Evolutionary conservation across 768 basidiomycete genomes (phyloP), one percentile per base, ranked within the genome.

Genomic region (Rhodotorula babjevae): DNA sequence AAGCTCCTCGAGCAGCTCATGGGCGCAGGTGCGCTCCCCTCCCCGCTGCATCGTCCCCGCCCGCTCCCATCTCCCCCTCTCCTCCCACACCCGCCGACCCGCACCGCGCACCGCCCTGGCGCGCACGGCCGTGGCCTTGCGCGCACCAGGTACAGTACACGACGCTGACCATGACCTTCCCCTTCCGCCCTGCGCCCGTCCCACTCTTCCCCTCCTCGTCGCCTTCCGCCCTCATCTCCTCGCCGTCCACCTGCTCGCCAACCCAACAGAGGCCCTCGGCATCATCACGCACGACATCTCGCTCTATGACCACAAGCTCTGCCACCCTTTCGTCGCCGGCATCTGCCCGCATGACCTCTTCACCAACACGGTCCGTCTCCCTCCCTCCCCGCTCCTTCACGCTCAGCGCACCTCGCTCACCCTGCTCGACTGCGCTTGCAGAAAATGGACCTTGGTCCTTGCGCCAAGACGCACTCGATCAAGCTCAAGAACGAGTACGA

Each of bases 391-490:
- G 4, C 36, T 36, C 36, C 36, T 9, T 36, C 36, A 5, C 14
- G n/a, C 15, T 23, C 21, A 7, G 33, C 23, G 33, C 29, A 29
- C 2, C 56, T 25, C 44, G 27, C 49, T 29, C 40, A 33, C 40
- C 49, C 12, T 36, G 29, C 2, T n/a, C 42, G 36, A 9, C 4
- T 1, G 10, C 15, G 11, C n/a, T 6, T 40, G 36, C 59, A 95
- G 95, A 97, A 96, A 95, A 99, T 98, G 95, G 96, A 99, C 82
- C 85, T 99, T 29, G 96, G 96, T 36, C 91, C 93, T 60, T 99
- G 96, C 81, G 92, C 96, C 10, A 94, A 95, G 80, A 90, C 93
- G 40, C 96, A 99, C 81, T 93, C 91, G 12, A 93, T 95, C 78
- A 88, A 92, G 63, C 85, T 97, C 76, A 93, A 94, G 82, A 90